phyloP scores from a whole-genome alignment of 768 basidiomycete genomes.

The Termitomyces sp. region DNA sequence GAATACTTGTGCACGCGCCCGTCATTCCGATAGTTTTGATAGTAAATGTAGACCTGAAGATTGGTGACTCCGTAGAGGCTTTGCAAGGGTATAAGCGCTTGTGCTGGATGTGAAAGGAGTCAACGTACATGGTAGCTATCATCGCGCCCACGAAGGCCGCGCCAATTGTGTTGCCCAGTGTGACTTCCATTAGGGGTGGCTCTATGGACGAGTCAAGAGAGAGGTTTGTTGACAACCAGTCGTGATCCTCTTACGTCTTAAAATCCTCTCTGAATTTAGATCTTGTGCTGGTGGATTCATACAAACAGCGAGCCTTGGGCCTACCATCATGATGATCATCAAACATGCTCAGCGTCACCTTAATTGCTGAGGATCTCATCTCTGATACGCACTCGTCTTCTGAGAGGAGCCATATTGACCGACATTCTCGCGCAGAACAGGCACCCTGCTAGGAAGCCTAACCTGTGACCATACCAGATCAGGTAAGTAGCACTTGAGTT shows the following conservation, averaged over 20 bases:
- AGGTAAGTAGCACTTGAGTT: too few relatives aligned
- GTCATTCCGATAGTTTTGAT: conserved; percentile 23
- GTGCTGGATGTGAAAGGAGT: background rate
- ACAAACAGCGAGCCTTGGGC: too few relatives aligned
- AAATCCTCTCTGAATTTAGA: background rate
- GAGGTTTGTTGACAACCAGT: background rate
- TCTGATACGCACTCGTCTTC: too few relatives aligned
- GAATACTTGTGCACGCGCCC: conserved; percentile 21
- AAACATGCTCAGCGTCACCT: too few relatives aligned
- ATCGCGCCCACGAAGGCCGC: conserved; percentile 28
- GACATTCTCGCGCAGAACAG: too few relatives aligned
- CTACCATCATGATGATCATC: too few relatives aligned
- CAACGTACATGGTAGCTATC: conserved; percentile 27
- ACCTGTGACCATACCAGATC: too few relatives aligned
- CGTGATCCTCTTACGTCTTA: background rate
- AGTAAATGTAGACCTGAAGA: conserved; percentile 26
- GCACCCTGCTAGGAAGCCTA: too few relatives aligned
- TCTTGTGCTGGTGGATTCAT: background rate
- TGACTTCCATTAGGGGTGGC: conserved; percentile 3
- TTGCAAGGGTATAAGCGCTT: background rate
- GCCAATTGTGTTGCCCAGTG: conserved; percentile 28
- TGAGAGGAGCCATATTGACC: too few relatives aligned
- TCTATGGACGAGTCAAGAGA: background rate
- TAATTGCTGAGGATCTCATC: too few relatives aligned
- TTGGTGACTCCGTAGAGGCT: conserved; percentile 23